Base-by-base conservation (phyloP, 345 rosid genomes). In the Eucalyptus pauciflora region DNA sequence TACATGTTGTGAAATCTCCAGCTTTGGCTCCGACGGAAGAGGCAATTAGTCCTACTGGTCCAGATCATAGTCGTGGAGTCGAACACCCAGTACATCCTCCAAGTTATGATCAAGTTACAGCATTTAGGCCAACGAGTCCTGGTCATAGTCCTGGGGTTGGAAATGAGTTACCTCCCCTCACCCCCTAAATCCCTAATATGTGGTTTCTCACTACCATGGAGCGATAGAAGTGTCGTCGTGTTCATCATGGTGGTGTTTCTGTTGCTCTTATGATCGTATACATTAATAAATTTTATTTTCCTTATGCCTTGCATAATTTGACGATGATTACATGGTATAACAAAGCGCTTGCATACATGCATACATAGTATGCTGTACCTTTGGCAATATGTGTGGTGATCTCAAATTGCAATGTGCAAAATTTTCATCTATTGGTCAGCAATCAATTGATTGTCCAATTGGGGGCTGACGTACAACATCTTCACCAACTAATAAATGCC, bases 21-120 rank as follows among this genome's bases (percentile, higher is more conserved):
- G 60, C 27, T 0, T 5, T 0, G 11, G 5, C 27, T 56, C 60
- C 11, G 0, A 7, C 9, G 1, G 60, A 56, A 56, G 27, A 56
- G 60, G 8, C 56, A 17, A 52, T 16, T 52, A 52, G 56, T 24
- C 56, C 56, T 52, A 2, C 56, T 18, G 4, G 17, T 62, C 31
- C 33, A 62, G 6, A 14, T 62, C 13, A 24, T 24, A 5, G 2
- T 25, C 7, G 13, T 58, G 64, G 2, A 58, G 13, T 10, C 3
- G n/a, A 7, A 58, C 14, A 2, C 14, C 3, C n/a, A 13, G 13
- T 58, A 25, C n/a, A 25, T 58, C 64, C n/a, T 58, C 5, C 2
- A 5, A 58, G 64, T 58, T 58, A 58, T 25, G 58, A 20, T 54
- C 27, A 8, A 22, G 62, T 4, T 22, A 29, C 62, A 22, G 62